Evolutionary conservation across 1,139 yeast species (phyloP), one percentile per base, ranked within the genome.

Genomic region (Zygosaccharomyces sapae): DNA sequence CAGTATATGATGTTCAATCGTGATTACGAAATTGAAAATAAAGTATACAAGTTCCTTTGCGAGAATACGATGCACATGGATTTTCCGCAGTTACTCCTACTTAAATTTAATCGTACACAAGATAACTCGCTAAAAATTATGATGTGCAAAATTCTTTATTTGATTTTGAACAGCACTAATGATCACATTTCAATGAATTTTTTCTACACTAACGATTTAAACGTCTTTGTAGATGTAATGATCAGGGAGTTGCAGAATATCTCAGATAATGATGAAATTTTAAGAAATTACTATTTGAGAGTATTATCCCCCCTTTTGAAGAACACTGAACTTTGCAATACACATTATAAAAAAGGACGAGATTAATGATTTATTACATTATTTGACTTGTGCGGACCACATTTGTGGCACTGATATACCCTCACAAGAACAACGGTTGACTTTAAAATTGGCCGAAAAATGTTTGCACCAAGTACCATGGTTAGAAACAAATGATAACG

Each of bases 151-250:
- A 74, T 88, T 48, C 69, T 90, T 10, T 88, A 86, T 63, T 68
- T 86, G 49, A 76, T 89, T 0, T 81, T 90, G 66, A 82, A 92
- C 3, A 77, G 86, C 9, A 79, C 85, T 9, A 73, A 81, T 0
- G 70, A 71, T 43, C 81, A 92, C 0, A 71, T 80, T 36, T 86
- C 84, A 45, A 61, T 66, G 57, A 51, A 56, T 33, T 75, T 83
- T 51, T 77, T 86, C 45, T 92, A 92, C 63, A 72, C 86, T 51
- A 92, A 92, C 61, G 98, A 92, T 64, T 69, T 90, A 50, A 81
- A 84, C 58, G 95, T 92, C 4, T 74, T 92, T 51, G 80, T 86
- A n/a, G 96, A 89, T 56, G 88, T 92, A 6, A 74, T 90, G 46
- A 74, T 89, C 3, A 71, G 97, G 48, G 96, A 90, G 63, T 72